A percentile compares a stretch with the other conserved stretches of the same genome.
phyloP scores from a whole-genome alignment of 352 stramenopile genomes.

The Phytopythium delawarense region DNA sequence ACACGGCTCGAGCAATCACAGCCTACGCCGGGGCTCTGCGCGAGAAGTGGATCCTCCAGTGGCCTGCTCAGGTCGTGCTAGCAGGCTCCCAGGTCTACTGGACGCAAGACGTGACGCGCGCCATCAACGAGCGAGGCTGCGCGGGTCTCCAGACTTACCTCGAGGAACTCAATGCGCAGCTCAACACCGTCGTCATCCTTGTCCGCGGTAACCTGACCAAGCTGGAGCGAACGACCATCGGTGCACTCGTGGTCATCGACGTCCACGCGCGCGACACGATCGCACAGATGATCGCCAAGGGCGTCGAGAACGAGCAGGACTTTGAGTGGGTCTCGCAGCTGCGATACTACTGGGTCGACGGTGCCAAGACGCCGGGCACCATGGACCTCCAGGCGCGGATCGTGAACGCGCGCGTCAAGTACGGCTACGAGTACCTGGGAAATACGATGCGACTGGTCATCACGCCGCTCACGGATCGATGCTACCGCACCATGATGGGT shows the following conservation, averaged over 20 bases:
- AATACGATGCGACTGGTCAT: constrained; percentile 94
- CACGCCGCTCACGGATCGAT: constrained; percentile 92
- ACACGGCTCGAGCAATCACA: constrained; percentile 84
- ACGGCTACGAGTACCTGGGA: constrained; percentile 91
- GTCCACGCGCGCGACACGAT: constrained; percentile 92
- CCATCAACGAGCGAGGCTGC: constrained; percentile 72
- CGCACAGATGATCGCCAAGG: constrained; percentile 88
- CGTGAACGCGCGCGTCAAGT: constrained; percentile 85
- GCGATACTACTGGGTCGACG: constrained; percentile 91
- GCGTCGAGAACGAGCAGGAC: constrained; percentile 84
- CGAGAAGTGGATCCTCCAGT: constrained; percentile 91
- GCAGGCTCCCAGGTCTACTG: constrained; percentile 92
- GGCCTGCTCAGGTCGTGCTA: constrained; percentile 93
- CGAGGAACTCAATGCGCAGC: constrained; percentile 78
- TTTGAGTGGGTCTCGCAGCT: constrained; percentile 94
- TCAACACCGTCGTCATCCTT: constrained; percentile 90
- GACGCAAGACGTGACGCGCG: constrained; percentile 90
- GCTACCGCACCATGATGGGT: constrained; percentile 93
- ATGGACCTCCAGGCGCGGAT: constrained; percentile 86
- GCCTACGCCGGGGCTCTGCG: constrained; percentile 79
- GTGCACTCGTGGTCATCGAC: constrained; percentile 91
- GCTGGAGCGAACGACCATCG: constrained; percentile 90
- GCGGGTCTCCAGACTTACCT: constrained; percentile 75
- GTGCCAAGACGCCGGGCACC: constrained; percentile 36
- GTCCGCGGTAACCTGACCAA: constrained; percentile 90